These are phyloP conservation scores for Coniochaeta prunicola DNA, from an alignment of 2,329 filamentous ascomycete genomes.

Conservation along the genomic window DNA sequence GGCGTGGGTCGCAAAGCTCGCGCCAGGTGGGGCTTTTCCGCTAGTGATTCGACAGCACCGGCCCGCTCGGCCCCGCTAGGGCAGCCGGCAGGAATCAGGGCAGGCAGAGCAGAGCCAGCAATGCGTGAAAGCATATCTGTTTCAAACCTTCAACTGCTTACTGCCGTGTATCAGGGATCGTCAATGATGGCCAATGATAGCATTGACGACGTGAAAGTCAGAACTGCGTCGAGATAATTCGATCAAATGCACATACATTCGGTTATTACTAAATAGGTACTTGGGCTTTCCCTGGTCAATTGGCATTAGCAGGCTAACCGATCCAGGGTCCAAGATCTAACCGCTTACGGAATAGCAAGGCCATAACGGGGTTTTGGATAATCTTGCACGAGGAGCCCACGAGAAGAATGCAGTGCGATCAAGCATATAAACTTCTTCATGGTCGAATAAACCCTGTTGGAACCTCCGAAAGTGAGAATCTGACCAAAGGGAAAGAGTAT, in stretches of 20 bases:
- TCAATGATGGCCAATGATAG: neutral
- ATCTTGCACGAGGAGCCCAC: too few species aligned
- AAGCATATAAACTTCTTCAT: too few species aligned
- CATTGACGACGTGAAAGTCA: neutral
- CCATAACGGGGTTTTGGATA: neutral
- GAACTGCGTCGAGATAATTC: neutral
- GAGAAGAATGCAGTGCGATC: too few species aligned
- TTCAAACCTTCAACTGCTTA: neutral
- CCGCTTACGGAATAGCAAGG: neutral
- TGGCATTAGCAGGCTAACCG: neutral
- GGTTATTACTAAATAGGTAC: neutral
- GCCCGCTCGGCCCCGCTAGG: neutral
- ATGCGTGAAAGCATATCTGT: neutral
- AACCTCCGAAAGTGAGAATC: too few species aligned
- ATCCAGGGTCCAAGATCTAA: neutral
- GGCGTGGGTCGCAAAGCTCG: neutral
- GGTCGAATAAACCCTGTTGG: too few species aligned
- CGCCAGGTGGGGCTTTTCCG: neutral
- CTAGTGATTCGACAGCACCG: neutral
- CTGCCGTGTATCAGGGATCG: neutral
- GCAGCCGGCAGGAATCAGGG: neutral
- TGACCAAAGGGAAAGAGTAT: too few species aligned
- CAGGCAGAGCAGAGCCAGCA: neutral
- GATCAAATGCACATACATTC: neutral
- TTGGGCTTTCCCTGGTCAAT: neutral